phyloP scores from a whole-genome alignment of 179 eudicot genomes.

The Carnegiea gigantea region DNA sequence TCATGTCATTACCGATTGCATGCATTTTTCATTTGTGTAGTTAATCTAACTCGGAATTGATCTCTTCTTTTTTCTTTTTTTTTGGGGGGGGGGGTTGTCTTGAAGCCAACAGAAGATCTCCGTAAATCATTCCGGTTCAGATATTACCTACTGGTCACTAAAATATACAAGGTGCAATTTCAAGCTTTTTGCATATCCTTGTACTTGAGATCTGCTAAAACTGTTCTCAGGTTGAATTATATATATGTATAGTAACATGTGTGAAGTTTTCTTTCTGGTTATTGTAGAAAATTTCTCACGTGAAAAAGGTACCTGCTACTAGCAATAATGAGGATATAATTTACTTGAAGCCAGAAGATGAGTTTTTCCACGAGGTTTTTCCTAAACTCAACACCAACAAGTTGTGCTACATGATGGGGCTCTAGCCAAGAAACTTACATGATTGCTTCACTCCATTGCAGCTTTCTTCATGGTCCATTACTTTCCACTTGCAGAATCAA shows the following conservation, averaged over 20 bases:
- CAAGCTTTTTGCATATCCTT: not conserved
- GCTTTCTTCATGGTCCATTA: slow-evolving; percentile 86
- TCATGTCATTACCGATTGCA: not conserved
- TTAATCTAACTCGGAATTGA: not conserved
- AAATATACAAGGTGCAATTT: slow-evolving; percentile 41
- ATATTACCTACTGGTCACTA: slow-evolving; percentile 33
- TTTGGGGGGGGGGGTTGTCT: not conserved
- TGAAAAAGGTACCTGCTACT: slow-evolving; percentile 27
- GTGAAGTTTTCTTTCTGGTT: not conserved
- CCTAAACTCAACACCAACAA: not conserved
- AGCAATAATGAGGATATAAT: slow-evolving; percentile 40
- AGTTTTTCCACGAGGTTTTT: slow-evolving; percentile 42
- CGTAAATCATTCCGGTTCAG: slow-evolving; percentile 40
- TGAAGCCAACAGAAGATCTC: slow-evolving; percentile 45
- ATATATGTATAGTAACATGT: not conserved
- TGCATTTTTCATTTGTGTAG: slow-evolving; percentile 6
- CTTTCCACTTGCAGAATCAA: slow-evolving; percentile 54
- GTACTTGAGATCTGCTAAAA: not conserved
- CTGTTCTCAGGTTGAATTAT: not conserved
- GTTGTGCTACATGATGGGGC: not conserved
- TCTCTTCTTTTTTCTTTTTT: slow-evolving; percentile 15
- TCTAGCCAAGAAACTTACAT: slow-evolving; percentile 1
- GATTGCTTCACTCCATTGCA: slow-evolving; percentile 34
- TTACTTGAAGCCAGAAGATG: slow-evolving; percentile 50
- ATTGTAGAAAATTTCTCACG: slow-evolving; percentile 33